Conservation (phyloP, 1,284 basidiomycete species). For the Vanrija sp. region DNA sequence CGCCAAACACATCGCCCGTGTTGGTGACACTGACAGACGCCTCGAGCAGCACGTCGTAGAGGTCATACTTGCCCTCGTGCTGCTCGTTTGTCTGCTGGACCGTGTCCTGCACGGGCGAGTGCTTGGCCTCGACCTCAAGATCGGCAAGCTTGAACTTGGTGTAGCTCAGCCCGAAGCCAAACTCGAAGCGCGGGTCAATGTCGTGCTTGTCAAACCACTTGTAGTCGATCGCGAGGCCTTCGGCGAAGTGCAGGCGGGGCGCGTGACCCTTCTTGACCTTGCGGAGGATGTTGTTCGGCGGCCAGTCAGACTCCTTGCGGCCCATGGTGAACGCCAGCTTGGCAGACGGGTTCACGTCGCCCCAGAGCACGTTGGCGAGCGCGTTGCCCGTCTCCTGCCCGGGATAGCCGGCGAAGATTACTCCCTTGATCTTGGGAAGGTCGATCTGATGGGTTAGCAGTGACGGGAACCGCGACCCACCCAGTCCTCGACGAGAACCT, state of each 20-base stretch:
- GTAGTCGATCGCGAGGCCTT: slow-evolving; percentile 51
- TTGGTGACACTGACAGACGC: slow-evolving; percentile 49
- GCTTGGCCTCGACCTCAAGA: slow-evolving; percentile 26
- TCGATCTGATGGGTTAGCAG: slow-evolving; percentile 47
- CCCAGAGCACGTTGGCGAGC: slow-evolving; percentile 72
- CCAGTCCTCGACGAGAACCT: slow-evolving; percentile 44
- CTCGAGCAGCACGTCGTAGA: slow-evolving; percentile 45
- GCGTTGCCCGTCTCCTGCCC: slow-evolving; percentile 59
- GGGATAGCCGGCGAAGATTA: slow-evolving; percentile 76
- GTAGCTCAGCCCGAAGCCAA: slow-evolving; percentile 53
- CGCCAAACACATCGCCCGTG: slow-evolving; percentile 44
- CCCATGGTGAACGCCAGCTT: slow-evolving; percentile 53
- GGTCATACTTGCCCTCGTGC: slow-evolving; percentile 31
- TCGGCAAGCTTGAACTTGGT: slow-evolving; percentile 46
- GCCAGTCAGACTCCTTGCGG: slow-evolving; percentile 47
- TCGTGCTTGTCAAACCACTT: slow-evolving; percentile 50
- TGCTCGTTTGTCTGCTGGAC: slow-evolving; percentile 50
- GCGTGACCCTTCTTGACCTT: slow-evolving; percentile 28
- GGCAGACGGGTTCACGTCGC: slow-evolving; percentile 72
- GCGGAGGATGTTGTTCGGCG: slow-evolving; percentile 42
- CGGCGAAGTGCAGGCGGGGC: slow-evolving; percentile 37
- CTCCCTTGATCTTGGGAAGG: slow-evolving; percentile 57
- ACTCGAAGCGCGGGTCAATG: slow-evolving; percentile 50
- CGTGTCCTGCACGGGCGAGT: slow-evolving; percentile 28
- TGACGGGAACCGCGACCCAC: slow-evolving; percentile 18